Evolutionary conservation across 495 filamentous ascomycete species (phyloP).

Genomic region (Patellaria atrata): DNA sequence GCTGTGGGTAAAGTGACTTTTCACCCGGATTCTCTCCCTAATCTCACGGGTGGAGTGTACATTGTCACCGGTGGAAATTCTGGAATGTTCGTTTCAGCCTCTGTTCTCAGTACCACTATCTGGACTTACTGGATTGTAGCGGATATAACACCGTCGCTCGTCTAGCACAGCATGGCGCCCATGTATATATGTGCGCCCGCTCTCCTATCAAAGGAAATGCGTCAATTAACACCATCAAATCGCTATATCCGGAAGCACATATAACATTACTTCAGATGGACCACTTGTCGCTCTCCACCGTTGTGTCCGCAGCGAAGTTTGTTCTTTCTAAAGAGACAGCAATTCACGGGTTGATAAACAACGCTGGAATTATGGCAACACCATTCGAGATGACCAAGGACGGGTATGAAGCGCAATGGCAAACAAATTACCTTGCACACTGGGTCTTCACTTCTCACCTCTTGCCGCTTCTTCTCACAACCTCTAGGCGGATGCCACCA

Average conservation of each 20-base stretch:
- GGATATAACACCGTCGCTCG: slow-evolving; percentile 29
- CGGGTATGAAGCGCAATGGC: slow-evolving; percentile 24
- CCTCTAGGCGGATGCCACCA: slow-evolving; percentile 15
- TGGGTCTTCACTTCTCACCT: slow-evolving; percentile 30
- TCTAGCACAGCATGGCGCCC: slow-evolving; percentile 28
- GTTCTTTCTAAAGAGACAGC: slow-evolving; percentile 15
- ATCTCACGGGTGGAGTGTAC: slow-evolving; percentile 6
- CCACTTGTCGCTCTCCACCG: slow-evolving; percentile 27
- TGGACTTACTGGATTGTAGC: slow-evolving; percentile 13
- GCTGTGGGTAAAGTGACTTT: slow-evolving; percentile 33
- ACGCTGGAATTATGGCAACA: slow-evolving; percentile 11
- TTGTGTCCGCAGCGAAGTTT: slow-evolving; percentile 21
- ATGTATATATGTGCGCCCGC: slow-evolving; percentile 32
- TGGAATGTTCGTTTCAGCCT: slow-evolving; percentile 27
- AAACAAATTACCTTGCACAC: slow-evolving; percentile 34
- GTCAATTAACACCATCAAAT: slow-evolving; percentile 29
- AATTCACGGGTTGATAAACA: slow-evolving; percentile 11
- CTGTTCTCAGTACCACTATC: slow-evolving; percentile 6
- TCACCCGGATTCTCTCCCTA: slow-evolving; percentile 25
- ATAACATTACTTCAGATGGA: slow-evolving; percentile 33
- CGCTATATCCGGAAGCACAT: slow-evolving; percentile 22
- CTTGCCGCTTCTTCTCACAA: slow-evolving; percentile 26
- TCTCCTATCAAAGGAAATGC: slow-evolving; percentile 23
- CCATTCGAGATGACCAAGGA: slow-evolving; percentile 18
- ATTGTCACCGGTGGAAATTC: slow-evolving; percentile 11